Conservation (phyloP, 345 rosid genomes). For the Heritiera fomes region DNA sequence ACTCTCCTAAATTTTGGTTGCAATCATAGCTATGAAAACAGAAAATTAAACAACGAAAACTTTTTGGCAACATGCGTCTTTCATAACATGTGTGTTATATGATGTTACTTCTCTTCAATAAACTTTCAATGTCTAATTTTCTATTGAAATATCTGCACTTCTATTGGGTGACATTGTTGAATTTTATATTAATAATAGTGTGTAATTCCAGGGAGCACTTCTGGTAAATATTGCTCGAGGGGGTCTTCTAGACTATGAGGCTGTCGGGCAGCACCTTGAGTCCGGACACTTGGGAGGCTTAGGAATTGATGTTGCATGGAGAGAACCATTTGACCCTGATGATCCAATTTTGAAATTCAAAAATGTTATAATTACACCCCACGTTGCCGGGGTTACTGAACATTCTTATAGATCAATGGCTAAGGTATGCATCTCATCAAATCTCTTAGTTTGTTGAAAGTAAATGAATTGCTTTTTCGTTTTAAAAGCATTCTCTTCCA, state of each 20-base stretch:
- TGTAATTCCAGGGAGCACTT: conserved; percentile 66
- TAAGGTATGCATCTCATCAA: conserved; percentile 51
- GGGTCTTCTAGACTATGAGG: conserved; percentile 68
- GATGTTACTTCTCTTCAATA: too few species aligned
- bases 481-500: background rate
- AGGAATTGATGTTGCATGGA: conserved; percentile 85
- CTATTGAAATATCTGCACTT: background rate
- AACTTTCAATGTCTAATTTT: background rate
- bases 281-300: conserved; percentile 86
- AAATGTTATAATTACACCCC: conserved; percentile 87
- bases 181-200: background rate
- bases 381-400: conserved; percentile 78
- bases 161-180: background rate
- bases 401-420: conserved; percentile 75
- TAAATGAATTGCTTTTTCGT: background rate
- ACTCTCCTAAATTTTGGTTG: background rate
- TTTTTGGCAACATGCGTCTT: background rate
- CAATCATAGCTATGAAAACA: conserved; percentile 4
- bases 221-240: conserved; percentile 32
- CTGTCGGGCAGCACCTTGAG: conserved; percentile 53
- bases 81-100: background rate
- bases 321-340: conserved; percentile 78
- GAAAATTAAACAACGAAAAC: background rate
- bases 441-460: background rate
- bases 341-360: conserved; percentile 68